Conservation (phyloP, 2,329 filamentous ascomycete genomes). For the Fusarium xylarioides region DNA sequence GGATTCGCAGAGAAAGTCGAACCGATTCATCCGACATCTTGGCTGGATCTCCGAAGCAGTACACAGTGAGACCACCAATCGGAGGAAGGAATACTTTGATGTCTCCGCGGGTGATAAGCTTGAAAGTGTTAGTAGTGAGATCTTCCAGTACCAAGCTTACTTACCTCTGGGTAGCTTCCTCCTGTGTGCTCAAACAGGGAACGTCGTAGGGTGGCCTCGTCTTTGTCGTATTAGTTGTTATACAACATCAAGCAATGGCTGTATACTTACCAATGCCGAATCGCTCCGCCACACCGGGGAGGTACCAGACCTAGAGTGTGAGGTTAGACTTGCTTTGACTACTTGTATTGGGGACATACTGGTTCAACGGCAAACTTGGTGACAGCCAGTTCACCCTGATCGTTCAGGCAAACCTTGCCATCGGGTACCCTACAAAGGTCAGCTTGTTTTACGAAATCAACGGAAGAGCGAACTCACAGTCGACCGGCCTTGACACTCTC, state of each 20-base stretch:
- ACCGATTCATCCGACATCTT: slow-evolving; percentile 91
- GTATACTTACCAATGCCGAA: slow-evolving; percentile 79
- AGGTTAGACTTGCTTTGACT: not conserved
- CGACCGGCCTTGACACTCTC: slow-evolving; percentile 84
- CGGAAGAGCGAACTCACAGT: slow-evolving; percentile 56
- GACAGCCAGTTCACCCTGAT: slow-evolving; percentile 86
- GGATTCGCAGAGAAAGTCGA: slow-evolving; percentile 83
- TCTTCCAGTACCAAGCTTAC: not conserved
- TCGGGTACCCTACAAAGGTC: slow-evolving; percentile 65
- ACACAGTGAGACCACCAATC: slow-evolving; percentile 93
- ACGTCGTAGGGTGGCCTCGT: slow-evolving; percentile 86
- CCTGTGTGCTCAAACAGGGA: slow-evolving; percentile 95
- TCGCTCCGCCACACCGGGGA: slow-evolving; percentile 87
- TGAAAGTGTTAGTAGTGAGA: slow-evolving; percentile 32
- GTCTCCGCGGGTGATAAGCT: slow-evolving; percentile 89
- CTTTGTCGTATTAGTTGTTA: slow-evolving; percentile 52
- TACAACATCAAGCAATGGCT: not conserved
- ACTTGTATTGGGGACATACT: slow-evolving; percentile 58
- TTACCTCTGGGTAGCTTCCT: slow-evolving; percentile 88
- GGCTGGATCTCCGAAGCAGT: slow-evolving; percentile 94
- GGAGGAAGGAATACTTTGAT: slow-evolving; percentile 96
- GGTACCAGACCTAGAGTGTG: slow-evolving; percentile 71
- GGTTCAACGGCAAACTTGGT: slow-evolving; percentile 98
- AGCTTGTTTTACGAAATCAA: slow-evolving; percentile 4
- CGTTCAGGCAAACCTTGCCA: slow-evolving; percentile 89